Base-by-base conservation (phyloP, 2,329 filamentous ascomycete genomes). In the Claviceps pazoutovae region DNA sequence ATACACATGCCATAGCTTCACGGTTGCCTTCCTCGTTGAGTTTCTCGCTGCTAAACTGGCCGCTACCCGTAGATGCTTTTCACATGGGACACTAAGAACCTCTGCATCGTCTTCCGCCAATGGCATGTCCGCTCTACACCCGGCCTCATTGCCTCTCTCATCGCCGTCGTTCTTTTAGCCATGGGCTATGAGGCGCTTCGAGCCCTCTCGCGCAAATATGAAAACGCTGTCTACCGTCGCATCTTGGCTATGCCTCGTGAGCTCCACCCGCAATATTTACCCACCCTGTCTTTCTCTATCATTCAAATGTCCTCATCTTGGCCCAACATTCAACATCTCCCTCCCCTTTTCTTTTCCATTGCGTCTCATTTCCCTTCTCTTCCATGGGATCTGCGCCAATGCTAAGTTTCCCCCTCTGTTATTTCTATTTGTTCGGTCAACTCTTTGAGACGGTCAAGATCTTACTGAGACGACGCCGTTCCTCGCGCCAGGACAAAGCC, bases 151-250 rank as follows among this genome's bases (percentile, higher is more conserved):
- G 67, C 89, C 62, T 95, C 91, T 30, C 82, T 98, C 55, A 61
- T 93, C 59, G 86, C 82, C 58, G 83, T 98, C 60, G 79, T 94
- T 54, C 76, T 86, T 55, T 74, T 98, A 57, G 86, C 85, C 37
- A 88, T 89, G n/a, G 89, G 88, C 58, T 98, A 97, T 74, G 93
- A 98, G 71, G 86, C 82, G 49, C 74, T 98, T 37, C 85, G 93
- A 55, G 82, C 88, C 59, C 69, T 79, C 11, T 85, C 86, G 43
- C 77, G 90, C 51, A 76, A 79, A 51, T 97, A 94, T 66, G 91
- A 97, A 65, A 64, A 72, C 17, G 72, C 71, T 61, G 60, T 78
- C 59, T 66, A 75, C 62, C 64, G 64, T 53, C 66, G 71, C 51
- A 60, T 73, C 66, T 67, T 79, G 58, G 64, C 71, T 50, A 56